phyloP scores from a whole-genome alignment of 352 stramenopile species.

The Halophytophthora polymorphica region DNA sequence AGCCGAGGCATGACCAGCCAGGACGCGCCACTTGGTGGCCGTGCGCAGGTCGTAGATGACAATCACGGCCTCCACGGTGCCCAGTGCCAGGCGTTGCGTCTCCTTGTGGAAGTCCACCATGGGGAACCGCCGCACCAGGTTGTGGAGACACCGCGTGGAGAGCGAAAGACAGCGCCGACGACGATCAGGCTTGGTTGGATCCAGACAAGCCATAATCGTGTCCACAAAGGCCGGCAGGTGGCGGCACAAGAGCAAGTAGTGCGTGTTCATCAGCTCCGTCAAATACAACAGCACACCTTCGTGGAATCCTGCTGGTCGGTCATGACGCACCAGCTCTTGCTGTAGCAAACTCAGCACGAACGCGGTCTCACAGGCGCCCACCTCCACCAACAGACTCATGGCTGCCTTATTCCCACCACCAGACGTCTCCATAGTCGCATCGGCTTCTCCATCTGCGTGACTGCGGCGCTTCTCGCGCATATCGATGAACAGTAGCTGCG shows the following conservation, averaged over 20 bases:
- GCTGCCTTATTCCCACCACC: conserved; percentile 68
- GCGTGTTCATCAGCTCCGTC: conserved; percentile 78
- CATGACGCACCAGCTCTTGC: conserved; percentile 80
- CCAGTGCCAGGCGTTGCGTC: conserved; percentile 80
- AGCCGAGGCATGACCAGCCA: conserved; percentile 74
- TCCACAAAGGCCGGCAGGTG: conserved; percentile 82
- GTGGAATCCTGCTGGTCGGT: conserved; percentile 62
- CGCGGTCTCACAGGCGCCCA: conserved; percentile 72
- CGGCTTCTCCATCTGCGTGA: conserved; percentile 16
- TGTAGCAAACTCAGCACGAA: conserved; percentile 76
- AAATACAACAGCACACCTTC: conserved; percentile 77
- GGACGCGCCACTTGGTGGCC: conserved; percentile 85
- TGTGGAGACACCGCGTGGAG: conserved; percentile 78
- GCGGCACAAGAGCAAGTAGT: conserved; percentile 82
- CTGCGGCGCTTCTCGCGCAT: conserved; percentile 70
- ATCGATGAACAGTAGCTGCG: conserved; percentile 69
- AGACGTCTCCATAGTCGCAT: conserved; percentile 20
- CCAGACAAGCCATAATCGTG: conserved; percentile 80
- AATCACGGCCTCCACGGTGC: conserved; percentile 87
- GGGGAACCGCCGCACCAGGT: conserved; percentile 77
- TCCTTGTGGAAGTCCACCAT: conserved; percentile 89
- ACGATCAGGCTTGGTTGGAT: conserved; percentile 81
- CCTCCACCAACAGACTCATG: conserved; percentile 72
- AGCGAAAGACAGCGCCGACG: conserved; percentile 73
- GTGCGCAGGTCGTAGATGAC: conserved; percentile 87